A percentile compares a stretch with the other conserved stretches of the same genome.
Conservation (phyloP, 805 yeast genomes). For the Debaryomyces maramus region DNA sequence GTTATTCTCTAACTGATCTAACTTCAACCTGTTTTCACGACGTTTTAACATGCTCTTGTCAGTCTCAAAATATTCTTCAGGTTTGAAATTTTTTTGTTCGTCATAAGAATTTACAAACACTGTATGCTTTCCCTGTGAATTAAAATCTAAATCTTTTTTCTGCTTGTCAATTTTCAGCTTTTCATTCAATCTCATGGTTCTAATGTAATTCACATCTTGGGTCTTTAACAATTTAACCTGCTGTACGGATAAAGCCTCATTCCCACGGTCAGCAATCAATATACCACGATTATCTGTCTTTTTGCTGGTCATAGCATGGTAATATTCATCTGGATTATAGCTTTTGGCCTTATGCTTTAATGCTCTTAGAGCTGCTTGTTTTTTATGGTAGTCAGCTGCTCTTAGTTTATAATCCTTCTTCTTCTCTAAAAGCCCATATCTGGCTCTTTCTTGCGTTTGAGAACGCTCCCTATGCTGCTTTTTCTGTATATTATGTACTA, state of each 20-base stretch:
- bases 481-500: conserved; percentile 89
- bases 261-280: conserved; percentile 62
- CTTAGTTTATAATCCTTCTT: conserved; percentile 57
- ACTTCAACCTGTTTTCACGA: conserved; percentile 69
- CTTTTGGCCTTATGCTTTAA: conserved; percentile 69
- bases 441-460: conserved; percentile 72
- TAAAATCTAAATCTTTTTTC: conserved; percentile 48
- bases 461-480: conserved; percentile 95
- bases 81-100: conserved; percentile 57
- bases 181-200: conserved; percentile 74
- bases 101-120: conserved; percentile 73
- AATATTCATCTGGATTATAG: conserved; percentile 93
- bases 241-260: conserved; percentile 60
- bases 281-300: conserved; percentile 73
- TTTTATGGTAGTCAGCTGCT: conserved; percentile 58
- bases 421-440: conserved; percentile 87
- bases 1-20: conserved; percentile 55
- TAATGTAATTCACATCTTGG: conserved; percentile 85
- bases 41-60: conserved; percentile 59
- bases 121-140: conserved; percentile 73
- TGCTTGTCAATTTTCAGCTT: conserved; percentile 60
- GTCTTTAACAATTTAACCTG: conserved; percentile 84
- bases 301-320: conserved; percentile 83
- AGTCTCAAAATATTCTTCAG: conserved; percentile 70
- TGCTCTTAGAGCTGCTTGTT: conserved; percentile 64